phyloP scores from a whole-genome alignment of 768 basidiomycete genomes.

The Boletus vermiculosoides region DNA sequence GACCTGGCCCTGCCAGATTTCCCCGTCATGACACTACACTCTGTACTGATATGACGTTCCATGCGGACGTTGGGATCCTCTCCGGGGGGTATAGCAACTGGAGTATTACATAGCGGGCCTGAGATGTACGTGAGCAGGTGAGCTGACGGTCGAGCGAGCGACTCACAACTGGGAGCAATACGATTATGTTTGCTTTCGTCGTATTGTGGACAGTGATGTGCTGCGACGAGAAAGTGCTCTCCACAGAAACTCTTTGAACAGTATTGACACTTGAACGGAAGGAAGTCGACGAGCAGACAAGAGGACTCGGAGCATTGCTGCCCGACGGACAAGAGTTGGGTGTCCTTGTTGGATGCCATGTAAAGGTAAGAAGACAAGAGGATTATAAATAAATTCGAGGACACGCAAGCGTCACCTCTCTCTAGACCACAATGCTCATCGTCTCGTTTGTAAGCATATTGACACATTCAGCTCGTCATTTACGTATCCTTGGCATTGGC shows the following conservation, averaged over 20 bases:
- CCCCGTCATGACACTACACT: conserved; percentile 71
- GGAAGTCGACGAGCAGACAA: conserved; percentile 76
- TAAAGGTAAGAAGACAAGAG: conserved; percentile 3
- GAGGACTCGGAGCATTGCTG: conserved; percentile 65
- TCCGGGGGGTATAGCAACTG: conserved; percentile 71
- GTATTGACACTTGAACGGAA: conserved; percentile 85
- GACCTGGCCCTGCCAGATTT: conserved; percentile 46
- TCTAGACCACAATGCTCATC: conserved; percentile 18
- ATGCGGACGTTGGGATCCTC: conserved; percentile 81
- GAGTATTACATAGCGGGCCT: conserved; percentile 78
- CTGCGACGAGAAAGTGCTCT: conserved; percentile 71
- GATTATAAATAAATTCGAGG: conserved; percentile 22
- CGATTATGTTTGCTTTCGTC: conserved; percentile 71
- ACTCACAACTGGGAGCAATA: conserved; percentile 72
- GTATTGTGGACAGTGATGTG: conserved; percentile 67
- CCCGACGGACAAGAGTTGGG: conserved; percentile 64
- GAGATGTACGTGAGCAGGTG: conserved; percentile 5
- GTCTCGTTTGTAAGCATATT: conserved; percentile 25
- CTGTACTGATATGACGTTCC: conserved; percentile 67
- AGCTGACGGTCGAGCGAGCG: not conserved
- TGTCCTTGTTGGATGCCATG: conserved; percentile 32
- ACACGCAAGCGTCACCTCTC: conserved; percentile 24
- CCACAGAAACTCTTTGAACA: conserved; percentile 70
- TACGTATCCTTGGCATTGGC: not conserved
- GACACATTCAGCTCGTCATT: not conserved